Conservation (phyloP, 1,284 basidiomycete species). For the Marasmius fiardii region DNA sequence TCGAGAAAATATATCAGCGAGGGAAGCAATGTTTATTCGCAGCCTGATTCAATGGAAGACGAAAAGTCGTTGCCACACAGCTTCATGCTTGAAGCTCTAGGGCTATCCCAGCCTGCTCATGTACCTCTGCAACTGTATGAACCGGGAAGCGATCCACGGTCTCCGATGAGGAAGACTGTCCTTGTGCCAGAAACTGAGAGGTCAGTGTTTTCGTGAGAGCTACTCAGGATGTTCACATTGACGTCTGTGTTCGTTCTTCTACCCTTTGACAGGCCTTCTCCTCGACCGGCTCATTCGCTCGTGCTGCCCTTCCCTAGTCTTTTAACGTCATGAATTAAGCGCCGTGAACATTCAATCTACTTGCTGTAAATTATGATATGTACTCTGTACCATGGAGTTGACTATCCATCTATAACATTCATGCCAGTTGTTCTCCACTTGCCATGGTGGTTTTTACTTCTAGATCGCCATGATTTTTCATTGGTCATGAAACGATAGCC, state of each 20-base stretch:
- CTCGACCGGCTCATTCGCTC: not conserved
- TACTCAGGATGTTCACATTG: slow-evolving; percentile 4
- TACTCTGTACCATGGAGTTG: no score
- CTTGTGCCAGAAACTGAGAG: slow-evolving; percentile 12
- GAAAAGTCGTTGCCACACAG: not conserved
- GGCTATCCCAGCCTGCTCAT: slow-evolving; percentile 14
- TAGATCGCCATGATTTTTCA: no score
- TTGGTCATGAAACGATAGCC: no score
- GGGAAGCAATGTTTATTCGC: no score
- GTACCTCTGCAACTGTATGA: slow-evolving; percentile 12
- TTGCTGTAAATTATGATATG: no score
- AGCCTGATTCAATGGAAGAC: not conserved
- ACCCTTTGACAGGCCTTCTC: not conserved
- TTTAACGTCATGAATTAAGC: no score
- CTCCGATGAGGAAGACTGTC: slow-evolving; percentile 16
- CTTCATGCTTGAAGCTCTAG: not conserved
- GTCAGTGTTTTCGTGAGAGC: slow-evolving; percentile 19
- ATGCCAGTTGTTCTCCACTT: no score
- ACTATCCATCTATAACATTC: no score
- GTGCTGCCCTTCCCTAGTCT: not conserved
- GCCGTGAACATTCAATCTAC: no score
- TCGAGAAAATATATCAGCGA: no score
- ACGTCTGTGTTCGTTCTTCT: not conserved
- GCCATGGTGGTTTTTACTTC: no score
- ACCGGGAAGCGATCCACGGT: slow-evolving; percentile 23